These are phyloP conservation scores for Pseudopyricularia cyperi DNA, from an alignment of 2,329 filamentous ascomycete species.

Conservation along the genomic window DNA sequence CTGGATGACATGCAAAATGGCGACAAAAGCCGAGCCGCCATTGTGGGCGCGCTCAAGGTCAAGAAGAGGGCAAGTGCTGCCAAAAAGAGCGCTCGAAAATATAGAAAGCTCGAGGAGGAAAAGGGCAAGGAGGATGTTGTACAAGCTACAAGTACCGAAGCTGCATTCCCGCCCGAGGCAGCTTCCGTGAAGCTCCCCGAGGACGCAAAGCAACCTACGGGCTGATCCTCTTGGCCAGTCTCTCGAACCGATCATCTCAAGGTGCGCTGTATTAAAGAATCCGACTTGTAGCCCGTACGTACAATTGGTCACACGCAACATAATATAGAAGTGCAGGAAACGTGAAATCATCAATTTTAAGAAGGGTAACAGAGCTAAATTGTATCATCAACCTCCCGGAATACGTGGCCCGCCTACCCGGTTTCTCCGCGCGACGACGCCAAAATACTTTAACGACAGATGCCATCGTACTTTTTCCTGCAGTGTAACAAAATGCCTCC, in stretches of 20 bases:
- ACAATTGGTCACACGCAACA: not conserved
- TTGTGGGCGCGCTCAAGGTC: constrained; percentile 49
- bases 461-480: constrained; percentile 23
- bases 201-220: not conserved
- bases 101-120: constrained; percentile 45
- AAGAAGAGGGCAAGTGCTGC: constrained; percentile 61
- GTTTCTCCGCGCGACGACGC: not conserved
- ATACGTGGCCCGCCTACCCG: not conserved
- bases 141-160: constrained; percentile 1
- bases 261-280: not conserved
- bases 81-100: constrained; percentile 79
- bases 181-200: not conserved
- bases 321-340: not conserved
- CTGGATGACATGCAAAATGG: constrained; percentile 64
- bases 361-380: constrained; percentile 25
- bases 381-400: constrained; percentile 41
- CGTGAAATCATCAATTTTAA: constrained; percentile 9
- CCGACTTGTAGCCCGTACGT: not conserved
- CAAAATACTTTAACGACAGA: constrained; percentile 3
- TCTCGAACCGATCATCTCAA: not conserved
- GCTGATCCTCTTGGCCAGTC: not conserved
- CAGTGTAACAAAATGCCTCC: constrained; percentile 30
- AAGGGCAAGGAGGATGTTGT: constrained; percentile 4
- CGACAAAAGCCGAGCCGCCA: constrained; percentile 48
- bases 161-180: not conserved